Conservation (phyloP, 306 rosid species). For the Carpinus viminea region DNA sequence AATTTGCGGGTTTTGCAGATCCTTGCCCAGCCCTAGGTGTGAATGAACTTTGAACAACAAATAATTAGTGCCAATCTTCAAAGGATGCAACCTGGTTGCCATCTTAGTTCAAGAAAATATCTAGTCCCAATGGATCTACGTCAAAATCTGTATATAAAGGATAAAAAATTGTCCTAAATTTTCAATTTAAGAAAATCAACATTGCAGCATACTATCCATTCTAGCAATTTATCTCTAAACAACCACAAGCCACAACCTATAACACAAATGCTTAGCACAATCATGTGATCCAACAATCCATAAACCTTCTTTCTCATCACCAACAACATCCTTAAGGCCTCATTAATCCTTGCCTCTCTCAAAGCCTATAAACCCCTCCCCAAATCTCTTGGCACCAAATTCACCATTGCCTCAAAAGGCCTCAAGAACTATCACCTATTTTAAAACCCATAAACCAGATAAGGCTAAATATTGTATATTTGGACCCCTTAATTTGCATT, state of each 20-base stretch:
- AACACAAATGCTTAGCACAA: slow-evolving; percentile 25
- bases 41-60: neutral
- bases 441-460: slow-evolving; percentile 47
- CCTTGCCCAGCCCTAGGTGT: too few species aligned
- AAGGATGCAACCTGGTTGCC: neutral
- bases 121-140: neutral
- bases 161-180: neutral
- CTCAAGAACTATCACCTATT: slow-evolving; percentile 43
- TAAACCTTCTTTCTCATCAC: slow-evolving; percentile 29
- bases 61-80: neutral
- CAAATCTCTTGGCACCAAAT: slow-evolving; percentile 18
- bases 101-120: neutral
- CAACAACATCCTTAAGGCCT: slow-evolving; percentile 23
- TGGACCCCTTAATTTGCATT: too few species aligned
- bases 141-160: neutral
- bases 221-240: neutral
- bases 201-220: neutral
- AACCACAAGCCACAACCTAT: neutral
- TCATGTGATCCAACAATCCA: slow-evolving; percentile 37
- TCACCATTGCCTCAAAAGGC: slow-evolving; percentile 50
- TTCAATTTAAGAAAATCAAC: neutral
- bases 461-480: too few species aligned
- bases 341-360: slow-evolving; percentile 53
- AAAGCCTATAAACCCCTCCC: slow-evolving; percentile 41
- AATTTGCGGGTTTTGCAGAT: too few species aligned